Base-by-base conservation (phyloP, 2,329 filamentous ascomycete genomes). In the Coniochaeta sp. region DNA sequence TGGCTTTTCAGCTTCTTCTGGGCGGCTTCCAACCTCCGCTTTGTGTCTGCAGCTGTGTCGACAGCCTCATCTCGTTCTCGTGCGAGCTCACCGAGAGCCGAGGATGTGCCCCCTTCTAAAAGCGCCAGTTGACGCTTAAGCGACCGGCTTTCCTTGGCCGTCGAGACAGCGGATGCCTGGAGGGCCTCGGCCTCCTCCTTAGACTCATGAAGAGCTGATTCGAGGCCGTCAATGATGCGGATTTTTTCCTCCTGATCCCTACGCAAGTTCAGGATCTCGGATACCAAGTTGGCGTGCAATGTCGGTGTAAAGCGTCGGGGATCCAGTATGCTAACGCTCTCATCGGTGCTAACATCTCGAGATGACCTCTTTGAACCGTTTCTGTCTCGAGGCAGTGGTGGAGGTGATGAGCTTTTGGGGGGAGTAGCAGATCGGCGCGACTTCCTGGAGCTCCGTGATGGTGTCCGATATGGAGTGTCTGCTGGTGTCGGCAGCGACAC, bases 241-340 rank as follows among this genome's bases (percentile, higher is more conserved):
- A 88, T 84, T 74, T 96, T 97, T 47, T 90, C 91, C 70, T 99
- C 95, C 63, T 98, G 85, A 65, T 99, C 95, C 61, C 95, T 83
- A 24, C 93, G 86, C 57, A 99, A 77, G 1, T 87, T 86, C 43
- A 99, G 79, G 64, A 99, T 99, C 73, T 99, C 95, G 0, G 93
- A 93, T 0, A 99, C 93, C 7, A 99, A 79, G 57, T 91, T 97
- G 9, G 95, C 95, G 72, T 98, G 95, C 12, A 99, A 77, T 0
- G 93, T 98, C 1, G 95, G 95, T 0, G 95, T 99, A 70, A 99
- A 97, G 40, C 95, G 85, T 60, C 93, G 86, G 3, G 95, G 92
- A 70, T 99, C 95, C 33, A 97, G 79, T 24, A 91, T 86, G 66
- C 84, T 82, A 61, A 92, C 86, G 52, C 78, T 84, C 64, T 93